A percentile compares a stretch with the other conserved stretches of the same genome.
These are phyloP conservation scores for Articulospora tetracladia DNA, from an alignment of 495 filamentous ascomycete species.

Conservation along the genomic window DNA sequence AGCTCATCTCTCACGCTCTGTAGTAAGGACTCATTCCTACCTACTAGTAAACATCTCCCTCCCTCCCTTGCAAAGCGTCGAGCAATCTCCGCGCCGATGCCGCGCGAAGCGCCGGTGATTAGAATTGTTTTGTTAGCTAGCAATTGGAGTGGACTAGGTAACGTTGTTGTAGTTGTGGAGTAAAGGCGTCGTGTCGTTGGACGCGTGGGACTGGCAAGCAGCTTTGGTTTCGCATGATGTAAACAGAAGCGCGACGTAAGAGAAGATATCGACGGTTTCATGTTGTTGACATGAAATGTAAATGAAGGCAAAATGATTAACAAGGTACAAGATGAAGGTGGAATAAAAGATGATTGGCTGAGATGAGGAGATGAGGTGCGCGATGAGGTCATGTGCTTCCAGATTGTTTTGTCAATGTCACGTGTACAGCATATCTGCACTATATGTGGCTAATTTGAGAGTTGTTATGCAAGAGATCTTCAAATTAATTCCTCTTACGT, in stretches of 20 bases:
- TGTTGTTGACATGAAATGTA: background rate
- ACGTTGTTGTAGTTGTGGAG: background rate
- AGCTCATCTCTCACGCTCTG: constrained; percentile 30
- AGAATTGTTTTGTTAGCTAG: constrained; percentile 41
- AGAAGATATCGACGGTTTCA: background rate
- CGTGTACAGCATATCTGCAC: no score
- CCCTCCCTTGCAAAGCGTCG: constrained; percentile 60
- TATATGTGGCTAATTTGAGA: no score
- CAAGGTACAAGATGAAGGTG: no score
- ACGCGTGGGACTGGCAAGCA: background rate
- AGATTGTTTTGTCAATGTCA: no score
- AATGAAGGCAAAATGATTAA: background rate
- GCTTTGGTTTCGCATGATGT: background rate
- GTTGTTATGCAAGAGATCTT: no score
- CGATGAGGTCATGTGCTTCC: no score
- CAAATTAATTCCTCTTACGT: no score
- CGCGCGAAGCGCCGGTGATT: constrained; percentile 61
- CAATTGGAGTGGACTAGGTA: background rate
- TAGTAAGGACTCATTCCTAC: constrained; percentile 40
- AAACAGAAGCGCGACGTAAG: background rate
- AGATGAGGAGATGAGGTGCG: no score
- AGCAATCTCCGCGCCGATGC: constrained; percentile 68
- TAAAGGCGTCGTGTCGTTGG: background rate
- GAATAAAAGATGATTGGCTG: no score
- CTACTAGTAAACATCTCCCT: constrained; percentile 53